Conservation (phyloP, 2,329 filamentous ascomycete genomes). For the Daldinia sp. region DNA sequence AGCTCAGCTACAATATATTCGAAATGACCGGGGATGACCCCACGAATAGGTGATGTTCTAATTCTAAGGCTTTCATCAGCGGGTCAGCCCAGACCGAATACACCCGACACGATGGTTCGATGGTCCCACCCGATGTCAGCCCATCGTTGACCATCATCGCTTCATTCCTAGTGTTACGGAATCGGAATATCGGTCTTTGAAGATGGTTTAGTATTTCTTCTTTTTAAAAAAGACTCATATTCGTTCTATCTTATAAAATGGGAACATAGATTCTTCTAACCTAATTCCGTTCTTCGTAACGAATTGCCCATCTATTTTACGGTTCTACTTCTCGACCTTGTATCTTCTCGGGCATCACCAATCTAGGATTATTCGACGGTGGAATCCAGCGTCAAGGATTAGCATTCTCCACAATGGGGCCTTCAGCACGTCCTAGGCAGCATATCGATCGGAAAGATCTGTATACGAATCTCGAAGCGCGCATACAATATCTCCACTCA, state of each 20-base stretch:
- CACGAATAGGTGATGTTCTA: conserved; percentile 19
- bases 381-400: not conserved
- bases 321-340: not conserved
- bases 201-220: not conserved
- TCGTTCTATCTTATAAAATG: conserved; percentile 5
- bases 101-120: conserved; percentile 33
- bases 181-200: not conserved
- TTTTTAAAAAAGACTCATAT: too few species aligned
- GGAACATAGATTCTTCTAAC: not conserved
- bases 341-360: not conserved
- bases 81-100: conserved; percentile 29
- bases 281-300: not conserved
- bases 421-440: conserved; percentile 50
- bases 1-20: conserved; percentile 4
- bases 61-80: not conserved
- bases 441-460: conserved; percentile 76
- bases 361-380: not conserved
- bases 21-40: not conserved
- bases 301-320: not conserved
- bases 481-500: conserved; percentile 76
- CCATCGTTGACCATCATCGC: conserved; percentile 33
- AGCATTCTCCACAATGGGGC: conserved; percentile 35
- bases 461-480: conserved; percentile 73
- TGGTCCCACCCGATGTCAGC: conserved; percentile 34
- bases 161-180: conserved; percentile 16